phyloP scores from a whole-genome alignment of 495 filamentous ascomycete species.

The Cercophora newfieldiana region DNA sequence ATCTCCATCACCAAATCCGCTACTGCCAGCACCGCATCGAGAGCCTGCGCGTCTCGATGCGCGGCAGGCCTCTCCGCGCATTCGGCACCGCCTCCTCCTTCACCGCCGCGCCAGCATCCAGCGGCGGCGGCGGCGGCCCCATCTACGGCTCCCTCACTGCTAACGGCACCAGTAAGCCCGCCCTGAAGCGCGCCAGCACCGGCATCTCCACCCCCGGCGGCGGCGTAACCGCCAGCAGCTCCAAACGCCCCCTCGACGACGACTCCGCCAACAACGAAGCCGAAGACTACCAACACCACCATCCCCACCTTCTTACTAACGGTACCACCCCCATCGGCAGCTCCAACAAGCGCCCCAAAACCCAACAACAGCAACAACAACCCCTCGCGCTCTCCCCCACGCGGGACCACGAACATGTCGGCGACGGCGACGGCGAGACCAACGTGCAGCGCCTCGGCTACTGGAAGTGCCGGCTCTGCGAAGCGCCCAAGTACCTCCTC shows the following conservation, averaged over 20 bases:
- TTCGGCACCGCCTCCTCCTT: not conserved
- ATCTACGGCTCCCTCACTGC: not conserved
- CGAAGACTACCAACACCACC: not conserved
- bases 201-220: not conserved
- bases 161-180: not conserved
- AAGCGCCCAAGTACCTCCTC: constrained; percentile 39
- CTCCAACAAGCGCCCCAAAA: constrained; percentile 6
- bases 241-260: not conserved
- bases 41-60: constrained; percentile 28
- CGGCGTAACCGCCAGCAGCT: not conserved
- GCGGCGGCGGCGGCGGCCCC: not conserved
- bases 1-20: constrained; percentile 45
- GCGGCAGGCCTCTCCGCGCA: not conserved
- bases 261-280: not conserved
- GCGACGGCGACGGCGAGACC: constrained; percentile 13
- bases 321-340: not conserved
- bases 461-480: constrained; percentile 49
- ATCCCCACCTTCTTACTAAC: no score
- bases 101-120: not conserved
- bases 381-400: not conserved
- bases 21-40: constrained; percentile 43
- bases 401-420: not conserved
- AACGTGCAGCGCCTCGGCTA: constrained; percentile 43
- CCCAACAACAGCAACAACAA: constrained; percentile 4
- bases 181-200: not conserved